Evolutionary conservation across 305 asterid genomes (phyloP), one percentile per base, ranked within the genome.

Genomic region (Fraxinus platypoda): DNA sequence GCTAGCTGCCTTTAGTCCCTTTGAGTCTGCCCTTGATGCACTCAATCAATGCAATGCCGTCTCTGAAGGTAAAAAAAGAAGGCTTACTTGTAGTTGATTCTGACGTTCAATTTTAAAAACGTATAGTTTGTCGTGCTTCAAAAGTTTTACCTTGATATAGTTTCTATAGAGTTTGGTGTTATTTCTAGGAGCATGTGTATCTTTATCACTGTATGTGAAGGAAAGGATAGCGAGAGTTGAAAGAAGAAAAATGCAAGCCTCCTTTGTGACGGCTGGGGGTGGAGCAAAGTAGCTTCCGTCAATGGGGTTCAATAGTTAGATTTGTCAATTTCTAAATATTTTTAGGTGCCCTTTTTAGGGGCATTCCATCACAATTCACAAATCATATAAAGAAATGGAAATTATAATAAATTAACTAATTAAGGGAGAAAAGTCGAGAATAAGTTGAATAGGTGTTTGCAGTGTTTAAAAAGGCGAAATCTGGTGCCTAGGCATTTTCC

Each of bases 11-110:
- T 95, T 95, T 80, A 89, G 83, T 79, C 98, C 98, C 2, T 95
- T 64, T 73, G 94, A 90, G 46, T 95, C 99, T 5, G 99, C 99
- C 1, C 94, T 90, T 6, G 99, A 95, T 66, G 97, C 99, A 23
- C 95, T 95, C 78, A 94, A 90, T 81, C 99, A 95, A 80, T 91
- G 96, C 90, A 95, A 92, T 80, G 90, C 98, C 52, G 85, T 95
- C 73, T 94, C 98, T 31, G 99, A 95, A 95, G 99, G 99, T 94
- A 77, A 8, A 1, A 77, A 26, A 7, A 52, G 1, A 49, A 9
- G 43, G 31, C 37, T 35, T 15, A 25, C 15, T 1, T 8, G 66
- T 34, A n/a, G 57, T 25, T n/a, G 12, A 3, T 37, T 13, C 34
- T 37, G 62, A 38, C 75, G 59, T 26, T 76, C 66, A n/a, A 17